Percentiles rank a stretch among this genome's conserved stretches.
Conservation (phyloP, 2,329 filamentous ascomycete species). For the Basipetospora chlamydospora region DNA sequence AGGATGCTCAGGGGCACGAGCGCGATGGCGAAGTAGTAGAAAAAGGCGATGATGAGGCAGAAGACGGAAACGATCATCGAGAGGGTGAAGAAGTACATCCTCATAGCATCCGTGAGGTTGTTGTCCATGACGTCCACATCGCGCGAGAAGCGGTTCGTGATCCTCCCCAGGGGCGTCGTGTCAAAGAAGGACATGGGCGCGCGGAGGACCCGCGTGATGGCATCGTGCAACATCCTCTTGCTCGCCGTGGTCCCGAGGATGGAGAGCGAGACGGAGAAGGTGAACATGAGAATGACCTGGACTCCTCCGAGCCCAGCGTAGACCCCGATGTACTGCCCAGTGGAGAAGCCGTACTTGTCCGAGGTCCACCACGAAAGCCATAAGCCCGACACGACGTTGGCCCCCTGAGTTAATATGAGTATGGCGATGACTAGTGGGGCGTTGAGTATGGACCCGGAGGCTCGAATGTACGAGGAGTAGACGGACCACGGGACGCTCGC, state of each 20-base stretch:
- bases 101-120: slow-evolving; percentile 71
- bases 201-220: slow-evolving; percentile 61
- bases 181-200: slow-evolving; percentile 89
- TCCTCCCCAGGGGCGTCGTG: slow-evolving; percentile 85
- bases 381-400: slow-evolving; percentile 75
- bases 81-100: slow-evolving; percentile 82
- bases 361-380: slow-evolving; percentile 95
- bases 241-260: slow-evolving; percentile 69
- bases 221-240: slow-evolving; percentile 65
- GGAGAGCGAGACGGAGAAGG: slow-evolving; percentile 65
- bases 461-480: slow-evolving; percentile 62
- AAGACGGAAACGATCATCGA: slow-evolving; percentile 75
- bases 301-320: slow-evolving; percentile 56
- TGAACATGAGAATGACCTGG: slow-evolving; percentile 64
- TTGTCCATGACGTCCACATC: slow-evolving; percentile 98
- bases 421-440: slow-evolving; percentile 48
- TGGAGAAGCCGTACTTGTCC: slow-evolving; percentile 52
- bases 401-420: slow-evolving; percentile 59
- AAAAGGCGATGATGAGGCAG: slow-evolving; percentile 84
- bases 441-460: slow-evolving; percentile 58
- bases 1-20: slow-evolving; percentile 52
- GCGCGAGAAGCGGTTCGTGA: slow-evolving; percentile 90
- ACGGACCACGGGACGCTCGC: slow-evolving; percentile 67
- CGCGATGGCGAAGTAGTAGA: slow-evolving; percentile 66
- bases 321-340: slow-evolving; percentile 56